phyloP scores from a whole-genome alignment of 2,329 filamentous ascomycete genomes.

The Neofusicoccum ribis region DNA sequence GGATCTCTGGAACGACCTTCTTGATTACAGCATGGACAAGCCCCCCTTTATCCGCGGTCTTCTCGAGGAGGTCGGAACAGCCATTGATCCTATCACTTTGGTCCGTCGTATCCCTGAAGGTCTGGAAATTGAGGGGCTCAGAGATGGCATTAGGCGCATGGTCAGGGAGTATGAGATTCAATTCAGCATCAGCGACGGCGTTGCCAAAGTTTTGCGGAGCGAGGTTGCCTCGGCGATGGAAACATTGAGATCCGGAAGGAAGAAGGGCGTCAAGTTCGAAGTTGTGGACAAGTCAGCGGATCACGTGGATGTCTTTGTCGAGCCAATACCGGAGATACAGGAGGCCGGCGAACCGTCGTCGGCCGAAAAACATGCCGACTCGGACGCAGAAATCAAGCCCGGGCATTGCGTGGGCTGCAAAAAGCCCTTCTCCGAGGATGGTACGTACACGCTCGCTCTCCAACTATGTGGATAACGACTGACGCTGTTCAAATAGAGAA shows the following conservation, averaged over 20 bases:
- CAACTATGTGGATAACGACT: neutral
- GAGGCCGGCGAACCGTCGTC: constrained; percentile 22
- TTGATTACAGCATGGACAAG: constrained; percentile 97
- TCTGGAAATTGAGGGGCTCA: constrained; percentile 84
- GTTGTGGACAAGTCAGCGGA: constrained; percentile 47
- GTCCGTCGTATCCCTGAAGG: constrained; percentile 90
- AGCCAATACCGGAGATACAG: constrained; percentile 32
- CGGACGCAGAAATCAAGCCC: constrained; percentile 23
- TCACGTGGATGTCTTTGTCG: constrained; percentile 32
- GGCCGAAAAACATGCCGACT: constrained; percentile 23
- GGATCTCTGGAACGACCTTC: constrained; percentile 90
- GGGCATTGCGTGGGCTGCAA: constrained; percentile 43
- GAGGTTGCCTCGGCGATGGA: constrained; percentile 86
- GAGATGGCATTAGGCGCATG: constrained; percentile 85
- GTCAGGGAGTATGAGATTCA: constrained; percentile 96
- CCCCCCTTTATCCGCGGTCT: constrained; percentile 90
- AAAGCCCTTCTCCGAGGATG: constrained; percentile 39
- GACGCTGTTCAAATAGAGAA: constrained; percentile 46
- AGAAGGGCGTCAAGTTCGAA: constrained; percentile 86
- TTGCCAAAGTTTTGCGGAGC: constrained; percentile 79
- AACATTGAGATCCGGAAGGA: constrained; percentile 74
- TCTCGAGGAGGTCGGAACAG: constrained; percentile 89
- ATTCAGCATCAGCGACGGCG: constrained; percentile 85
- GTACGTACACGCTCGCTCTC: constrained; percentile 26
- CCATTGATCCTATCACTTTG: constrained; percentile 87